A percentile compares a stretch with the other conserved stretches of the same genome.
Conservation (phyloP, 208 protist species). For the Leishmania mexicana region DNA sequence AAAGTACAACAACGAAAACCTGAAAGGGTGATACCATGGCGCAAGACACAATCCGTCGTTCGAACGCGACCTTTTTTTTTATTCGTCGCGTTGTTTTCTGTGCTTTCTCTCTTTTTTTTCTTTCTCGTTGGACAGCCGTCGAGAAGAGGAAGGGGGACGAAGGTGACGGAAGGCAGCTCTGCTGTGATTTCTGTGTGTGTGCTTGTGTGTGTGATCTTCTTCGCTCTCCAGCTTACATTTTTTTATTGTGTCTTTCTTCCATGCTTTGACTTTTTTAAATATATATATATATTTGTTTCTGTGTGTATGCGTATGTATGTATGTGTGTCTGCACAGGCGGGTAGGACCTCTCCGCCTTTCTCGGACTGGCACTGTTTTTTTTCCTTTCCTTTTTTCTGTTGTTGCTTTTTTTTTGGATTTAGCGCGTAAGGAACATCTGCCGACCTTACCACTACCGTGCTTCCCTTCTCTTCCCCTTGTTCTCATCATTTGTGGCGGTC, state of each 20-base stretch:
- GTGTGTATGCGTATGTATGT: background rate
- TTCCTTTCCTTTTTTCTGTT: background rate
- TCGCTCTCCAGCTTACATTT: background rate
- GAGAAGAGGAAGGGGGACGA: background rate
- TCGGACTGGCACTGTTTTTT: background rate
- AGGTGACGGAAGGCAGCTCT: background rate
- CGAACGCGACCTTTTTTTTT: constrained; percentile 1
- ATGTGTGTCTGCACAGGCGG: background rate
- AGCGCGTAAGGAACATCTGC: background rate
- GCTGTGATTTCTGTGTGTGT: background rate
- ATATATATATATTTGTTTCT: background rate
- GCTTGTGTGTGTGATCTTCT: no score
- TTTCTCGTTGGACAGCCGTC: background rate
- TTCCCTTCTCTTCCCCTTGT: constrained; percentile 2
- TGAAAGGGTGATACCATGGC: no score
- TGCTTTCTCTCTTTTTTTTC: background rate
- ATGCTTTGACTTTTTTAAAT: background rate
- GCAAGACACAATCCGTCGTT: no score
- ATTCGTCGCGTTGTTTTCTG: background rate
- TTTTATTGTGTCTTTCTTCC: background rate
- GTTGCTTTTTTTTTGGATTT: background rate
- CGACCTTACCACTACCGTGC: background rate
- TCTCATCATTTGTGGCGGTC: background rate
- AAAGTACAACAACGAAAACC: background rate
- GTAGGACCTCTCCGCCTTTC: background rate